phyloP scores from a whole-genome alignment of 345 rosid species.

The Citrus maxima region DNA sequence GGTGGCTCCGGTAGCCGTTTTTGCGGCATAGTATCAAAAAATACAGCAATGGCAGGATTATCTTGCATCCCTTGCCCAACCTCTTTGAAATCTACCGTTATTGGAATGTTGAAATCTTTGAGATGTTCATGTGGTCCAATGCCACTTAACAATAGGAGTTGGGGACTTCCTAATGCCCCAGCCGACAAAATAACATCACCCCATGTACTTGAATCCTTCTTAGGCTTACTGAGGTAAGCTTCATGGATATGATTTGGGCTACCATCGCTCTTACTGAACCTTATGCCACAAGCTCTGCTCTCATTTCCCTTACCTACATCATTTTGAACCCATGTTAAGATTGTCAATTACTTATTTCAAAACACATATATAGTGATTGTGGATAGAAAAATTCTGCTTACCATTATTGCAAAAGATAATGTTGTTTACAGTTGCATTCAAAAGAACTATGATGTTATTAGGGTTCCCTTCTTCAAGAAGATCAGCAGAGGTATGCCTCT shows the following conservation, averaged over 20 bases:
- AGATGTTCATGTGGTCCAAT: constrained; percentile 60
- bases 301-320: constrained; percentile 35
- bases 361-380: too few relatives aligned
- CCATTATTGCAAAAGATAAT: constrained; percentile 39
- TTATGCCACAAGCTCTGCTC: constrained; percentile 46
- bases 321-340: background rate
- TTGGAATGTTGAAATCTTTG: constrained; percentile 39
- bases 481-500: constrained; percentile 70
- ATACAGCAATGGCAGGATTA: constrained; percentile 47
- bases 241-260: constrained; percentile 36
- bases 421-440: constrained; percentile 58
- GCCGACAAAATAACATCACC: constrained; percentile 74
- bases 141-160: constrained; percentile 62
- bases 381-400: constrained; percentile 7
- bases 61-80: constrained; percentile 65
- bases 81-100: constrained; percentile 29
- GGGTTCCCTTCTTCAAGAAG: constrained; percentile 55
- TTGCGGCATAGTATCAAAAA: constrained; percentile 39
- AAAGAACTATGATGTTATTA: constrained; percentile 41
- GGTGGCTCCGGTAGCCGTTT: constrained; percentile 59
- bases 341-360: too few relatives aligned
- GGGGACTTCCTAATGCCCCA: constrained; percentile 79
- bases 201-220: constrained; percentile 19
- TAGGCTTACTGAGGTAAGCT: constrained; percentile 45
- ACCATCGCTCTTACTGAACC: constrained; percentile 56